Evolutionary conservation across 129 eudicot genomes (phyloP).

Genomic region (Solidago caesia): DNA sequence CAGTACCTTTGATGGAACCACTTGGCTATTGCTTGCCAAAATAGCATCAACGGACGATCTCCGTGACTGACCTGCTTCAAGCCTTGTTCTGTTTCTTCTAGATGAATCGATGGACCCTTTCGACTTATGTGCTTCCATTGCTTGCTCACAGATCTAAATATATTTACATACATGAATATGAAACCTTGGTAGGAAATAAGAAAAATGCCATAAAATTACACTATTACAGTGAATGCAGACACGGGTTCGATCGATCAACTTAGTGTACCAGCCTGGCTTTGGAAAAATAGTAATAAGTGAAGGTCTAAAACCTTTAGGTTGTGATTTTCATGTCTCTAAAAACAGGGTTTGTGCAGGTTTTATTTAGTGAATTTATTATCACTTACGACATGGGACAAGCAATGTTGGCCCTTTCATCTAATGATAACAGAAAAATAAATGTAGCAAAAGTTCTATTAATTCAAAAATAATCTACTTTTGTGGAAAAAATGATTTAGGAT

Average conservation of each 20-base stretch:
- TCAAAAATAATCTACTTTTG: too few relatives aligned
- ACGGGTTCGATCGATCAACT: background rate
- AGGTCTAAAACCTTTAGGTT: background rate
- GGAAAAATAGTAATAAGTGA: background rate
- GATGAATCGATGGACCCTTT: slow-evolving; percentile 73
- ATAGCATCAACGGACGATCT: slow-evolving; percentile 92
- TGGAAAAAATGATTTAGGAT: too few relatives aligned
- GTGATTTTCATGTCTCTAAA: slow-evolving; percentile 4
- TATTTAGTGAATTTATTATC: background rate
- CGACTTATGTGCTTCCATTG: slow-evolving; percentile 96
- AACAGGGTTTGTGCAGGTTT: background rate
- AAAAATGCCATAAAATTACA: background rate
- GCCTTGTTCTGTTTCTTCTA: slow-evolving; percentile 64
- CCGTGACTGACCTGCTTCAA: slow-evolving; percentile 62
- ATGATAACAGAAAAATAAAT: background rate
- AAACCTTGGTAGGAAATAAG: background rate
- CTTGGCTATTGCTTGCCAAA: slow-evolving; percentile 48
- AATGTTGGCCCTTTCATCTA: background rate
- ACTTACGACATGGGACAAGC: background rate
- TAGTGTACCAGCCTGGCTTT: background rate
- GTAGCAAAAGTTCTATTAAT: background rate
- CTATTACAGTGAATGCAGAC: background rate
- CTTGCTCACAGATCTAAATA: slow-evolving; percentile 90
- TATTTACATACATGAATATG: background rate
- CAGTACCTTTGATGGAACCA: slow-evolving; percentile 58